Conservation (phyloP, 306 rosid genomes). For the Datisca glomerata region DNA sequence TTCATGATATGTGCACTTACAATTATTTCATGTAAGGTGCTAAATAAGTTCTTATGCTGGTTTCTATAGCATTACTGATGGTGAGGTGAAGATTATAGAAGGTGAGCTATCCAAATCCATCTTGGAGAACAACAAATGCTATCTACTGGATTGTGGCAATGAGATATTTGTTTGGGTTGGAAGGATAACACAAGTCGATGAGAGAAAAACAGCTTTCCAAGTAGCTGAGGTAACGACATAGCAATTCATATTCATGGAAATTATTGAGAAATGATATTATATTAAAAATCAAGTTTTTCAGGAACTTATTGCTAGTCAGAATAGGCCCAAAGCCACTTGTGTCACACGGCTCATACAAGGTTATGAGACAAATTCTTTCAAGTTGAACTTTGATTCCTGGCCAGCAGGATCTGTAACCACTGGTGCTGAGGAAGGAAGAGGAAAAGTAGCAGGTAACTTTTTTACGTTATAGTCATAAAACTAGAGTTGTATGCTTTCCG, state of each 20-base stretch:
- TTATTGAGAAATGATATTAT: neutral
- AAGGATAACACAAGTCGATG: slow-evolving; percentile 93
- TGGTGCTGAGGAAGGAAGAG: slow-evolving; percentile 93
- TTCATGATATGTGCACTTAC: no score
- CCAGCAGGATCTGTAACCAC: slow-evolving; percentile 75
- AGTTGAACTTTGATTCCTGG: slow-evolving; percentile 94
- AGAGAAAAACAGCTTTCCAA: slow-evolving; percentile 76
- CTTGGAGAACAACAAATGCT: slow-evolving; percentile 85
- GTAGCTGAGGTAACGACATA: slow-evolving; percentile 95
- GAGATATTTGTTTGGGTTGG: slow-evolving; percentile 94
- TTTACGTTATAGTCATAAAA: slow-evolving; percentile 13
- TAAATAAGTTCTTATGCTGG: no score
- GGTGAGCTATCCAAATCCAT: slow-evolving; percentile 75
- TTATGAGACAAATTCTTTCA: slow-evolving; percentile 83
- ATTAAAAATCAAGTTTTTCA: slow-evolving; percentile 19
- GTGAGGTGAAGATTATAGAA: slow-evolving; percentile 61
- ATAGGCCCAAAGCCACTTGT: slow-evolving; percentile 77
- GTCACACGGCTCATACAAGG: slow-evolving; percentile 93
- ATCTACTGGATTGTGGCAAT: slow-evolving; percentile 85
- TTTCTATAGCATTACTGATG: slow-evolving; percentile 58
- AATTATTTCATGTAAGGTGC: no score
- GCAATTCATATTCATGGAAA: neutral
- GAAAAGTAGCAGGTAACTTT: slow-evolving; percentile 87
- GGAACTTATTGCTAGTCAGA: slow-evolving; percentile 72
- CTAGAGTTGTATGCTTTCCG: slow-evolving; percentile 10